Evolutionary conservation across 2,329 filamentous ascomycete species (phyloP).

Genomic region (Pseudogymnoascus sp.): DNA sequence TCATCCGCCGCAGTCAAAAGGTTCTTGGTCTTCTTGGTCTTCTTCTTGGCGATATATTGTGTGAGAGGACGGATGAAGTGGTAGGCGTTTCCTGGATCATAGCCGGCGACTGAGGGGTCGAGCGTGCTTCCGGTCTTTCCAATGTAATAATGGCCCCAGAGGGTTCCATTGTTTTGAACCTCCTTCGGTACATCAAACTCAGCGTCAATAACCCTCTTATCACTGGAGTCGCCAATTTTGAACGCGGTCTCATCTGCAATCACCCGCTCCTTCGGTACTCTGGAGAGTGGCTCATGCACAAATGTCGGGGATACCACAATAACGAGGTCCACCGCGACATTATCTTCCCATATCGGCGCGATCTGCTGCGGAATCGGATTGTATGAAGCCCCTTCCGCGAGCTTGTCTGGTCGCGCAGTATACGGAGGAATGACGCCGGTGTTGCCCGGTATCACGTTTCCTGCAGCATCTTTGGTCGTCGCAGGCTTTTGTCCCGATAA

Average conservation of each 20-base stretch:
- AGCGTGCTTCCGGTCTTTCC: constrained; percentile 67
- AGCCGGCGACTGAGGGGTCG: constrained; percentile 66
- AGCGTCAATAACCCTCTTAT: constrained; percentile 70
- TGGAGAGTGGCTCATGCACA: constrained; percentile 59
- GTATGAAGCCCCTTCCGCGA: constrained; percentile 56
- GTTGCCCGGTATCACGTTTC: constrained; percentile 46
- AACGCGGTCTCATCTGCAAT: constrained; percentile 78
- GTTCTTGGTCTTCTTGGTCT: constrained; percentile 78
- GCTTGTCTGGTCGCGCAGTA: constrained; percentile 52
- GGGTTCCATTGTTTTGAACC: constrained; percentile 85
- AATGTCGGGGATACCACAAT: constrained; percentile 77
- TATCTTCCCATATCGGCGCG: constrained; percentile 79
- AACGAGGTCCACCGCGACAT: constrained; percentile 72
- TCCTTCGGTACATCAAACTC: constrained; percentile 68
- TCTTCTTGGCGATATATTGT: constrained; percentile 87
- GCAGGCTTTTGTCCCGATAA: constrained; percentile 41
- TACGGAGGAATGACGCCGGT: constrained; percentile 56
- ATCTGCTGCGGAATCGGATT: constrained; percentile 61
- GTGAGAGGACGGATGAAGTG: constrained; percentile 82
- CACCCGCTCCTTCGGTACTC: constrained; percentile 58
- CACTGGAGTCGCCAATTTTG: constrained; percentile 68
- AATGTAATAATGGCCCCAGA: constrained; percentile 92
- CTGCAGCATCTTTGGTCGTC: constrained; percentile 44
- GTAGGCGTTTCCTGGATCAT: constrained; percentile 69
- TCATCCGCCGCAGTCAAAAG: constrained; percentile 54